Percentiles rank a stretch among this genome's conserved stretches.
These are phyloP conservation scores for Phalaenopsis aphrodite DNA, from an alignment of 106 monocot species.

Conservation along the genomic window DNA sequence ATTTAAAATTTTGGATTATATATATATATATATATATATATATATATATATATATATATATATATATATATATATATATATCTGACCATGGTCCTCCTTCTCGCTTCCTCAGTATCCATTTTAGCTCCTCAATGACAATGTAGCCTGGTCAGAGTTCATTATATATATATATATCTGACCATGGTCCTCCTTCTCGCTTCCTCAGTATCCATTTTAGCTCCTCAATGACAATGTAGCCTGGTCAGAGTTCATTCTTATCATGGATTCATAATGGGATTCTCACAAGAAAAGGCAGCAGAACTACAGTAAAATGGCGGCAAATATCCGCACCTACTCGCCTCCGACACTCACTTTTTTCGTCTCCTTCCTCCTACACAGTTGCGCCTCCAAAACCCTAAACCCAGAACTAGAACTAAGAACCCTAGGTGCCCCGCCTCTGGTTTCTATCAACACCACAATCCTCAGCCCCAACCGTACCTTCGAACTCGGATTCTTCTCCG, in stretches of 20 bases:
- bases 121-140: too few relatives aligned
- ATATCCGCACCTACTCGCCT: background rate
- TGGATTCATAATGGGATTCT: background rate
- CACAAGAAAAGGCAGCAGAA: background rate
- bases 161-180: background rate
- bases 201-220: background rate
- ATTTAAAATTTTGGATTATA: too few relatives aligned
- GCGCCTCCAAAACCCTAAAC: background rate
- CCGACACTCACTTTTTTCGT: background rate
- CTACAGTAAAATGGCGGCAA: background rate
- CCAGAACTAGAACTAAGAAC: background rate
- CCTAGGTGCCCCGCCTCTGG: conserved; percentile 3
- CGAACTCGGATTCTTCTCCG: conserved; percentile 54
- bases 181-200: background rate
- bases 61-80: too few relatives aligned
- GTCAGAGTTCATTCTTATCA: background rate
- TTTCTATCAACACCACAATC: conserved; percentile 40
- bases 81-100: background rate
- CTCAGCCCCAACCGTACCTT: conserved; percentile 36
- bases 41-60: too few relatives aligned
- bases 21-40: too few relatives aligned
- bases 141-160: background rate
- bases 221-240: too few relatives aligned
- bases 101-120: background rate
- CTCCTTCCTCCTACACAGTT: background rate